Conservation (phyloP, 2,329 filamentous ascomycete genomes). For the Penicillium expansum region DNA sequence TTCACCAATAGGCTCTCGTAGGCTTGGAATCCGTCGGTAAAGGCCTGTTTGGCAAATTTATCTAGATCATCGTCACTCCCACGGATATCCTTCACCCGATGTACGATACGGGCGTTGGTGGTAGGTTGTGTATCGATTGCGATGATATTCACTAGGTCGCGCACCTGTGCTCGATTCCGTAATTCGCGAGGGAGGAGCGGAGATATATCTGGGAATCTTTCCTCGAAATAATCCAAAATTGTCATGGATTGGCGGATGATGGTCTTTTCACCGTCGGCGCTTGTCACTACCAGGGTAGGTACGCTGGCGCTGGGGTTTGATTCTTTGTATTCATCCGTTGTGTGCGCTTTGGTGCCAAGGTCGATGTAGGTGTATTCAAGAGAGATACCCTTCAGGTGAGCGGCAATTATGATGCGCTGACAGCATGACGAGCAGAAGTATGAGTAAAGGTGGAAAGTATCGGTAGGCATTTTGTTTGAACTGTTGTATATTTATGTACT, state of each 20-base stretch:
- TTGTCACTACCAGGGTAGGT: not conserved
- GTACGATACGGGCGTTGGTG: not conserved
- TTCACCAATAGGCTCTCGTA: not conserved
- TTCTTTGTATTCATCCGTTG: not conserved
- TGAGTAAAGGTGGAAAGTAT: not conserved
- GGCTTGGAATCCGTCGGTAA: not conserved
- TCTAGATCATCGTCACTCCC: not conserved
- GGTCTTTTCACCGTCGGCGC: not conserved
- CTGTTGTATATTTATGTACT: not conserved
- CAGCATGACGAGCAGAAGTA: not conserved
- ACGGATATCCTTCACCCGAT: not conserved
- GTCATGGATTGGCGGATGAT: not conserved
- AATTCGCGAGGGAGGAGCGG: not conserved
- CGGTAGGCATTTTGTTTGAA: not conserved
- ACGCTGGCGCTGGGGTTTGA: not conserved
- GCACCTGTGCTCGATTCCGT: not conserved
- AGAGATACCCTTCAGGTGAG: not conserved
- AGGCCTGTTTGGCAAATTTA: not conserved
- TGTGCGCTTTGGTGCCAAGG: not conserved
- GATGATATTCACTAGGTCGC: not conserved
- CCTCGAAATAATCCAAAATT: not conserved
- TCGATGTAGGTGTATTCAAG: not conserved
- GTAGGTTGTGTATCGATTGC: not conserved
- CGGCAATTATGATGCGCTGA: not conserved
- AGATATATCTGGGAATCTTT: not conserved